phyloP scores from a whole-genome alignment of 768 basidiomycete genomes.

The Suillus alpinus region DNA sequence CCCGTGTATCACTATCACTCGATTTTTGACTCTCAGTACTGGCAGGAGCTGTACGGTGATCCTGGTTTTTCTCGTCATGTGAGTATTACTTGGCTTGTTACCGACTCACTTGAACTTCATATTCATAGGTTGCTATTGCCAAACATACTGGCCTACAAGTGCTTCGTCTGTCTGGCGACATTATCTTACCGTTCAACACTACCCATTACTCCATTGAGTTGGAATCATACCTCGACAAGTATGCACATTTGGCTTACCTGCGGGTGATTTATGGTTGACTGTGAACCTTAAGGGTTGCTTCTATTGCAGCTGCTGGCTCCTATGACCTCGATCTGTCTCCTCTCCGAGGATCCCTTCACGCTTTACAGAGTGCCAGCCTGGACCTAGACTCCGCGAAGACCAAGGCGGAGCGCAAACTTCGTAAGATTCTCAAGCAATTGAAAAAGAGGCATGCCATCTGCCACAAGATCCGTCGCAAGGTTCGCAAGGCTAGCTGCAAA shows the following conservation, averaged over 20 bases:
- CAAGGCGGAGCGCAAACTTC: constrained; percentile 49
- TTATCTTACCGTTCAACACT: constrained; percentile 65
- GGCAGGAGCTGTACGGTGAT: constrained; percentile 64
- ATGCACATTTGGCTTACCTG: constrained; percentile 11
- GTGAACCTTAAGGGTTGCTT: constrained; percentile 26
- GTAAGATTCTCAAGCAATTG: constrained; percentile 40
- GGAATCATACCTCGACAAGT: constrained; percentile 51
- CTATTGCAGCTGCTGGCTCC: constrained; percentile 18
- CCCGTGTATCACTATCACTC: constrained; percentile 62
- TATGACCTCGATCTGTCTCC: constrained; percentile 38
- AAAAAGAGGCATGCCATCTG: constrained; percentile 23
- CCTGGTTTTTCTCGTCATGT: constrained; percentile 61
- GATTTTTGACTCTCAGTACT: constrained; percentile 55
- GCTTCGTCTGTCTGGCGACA: constrained; percentile 50
- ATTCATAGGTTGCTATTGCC: constrained; percentile 51
- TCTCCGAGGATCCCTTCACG: constrained; percentile 42
- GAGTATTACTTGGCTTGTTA: constrained; percentile 13
- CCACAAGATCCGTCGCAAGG: constrained; percentile 22
- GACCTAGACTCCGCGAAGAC: constrained; percentile 56
- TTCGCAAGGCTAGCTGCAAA: constrained; percentile 33
- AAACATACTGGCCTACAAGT: constrained; percentile 54
- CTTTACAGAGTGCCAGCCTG: constrained; percentile 48
- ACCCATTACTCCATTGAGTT: constrained; percentile 63
- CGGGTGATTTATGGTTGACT: neutral
- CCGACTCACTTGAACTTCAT: neutral